Conservation (phyloP, 2,329 filamentous ascomycete genomes). For the Pseudogymnoascus sp. region DNA sequence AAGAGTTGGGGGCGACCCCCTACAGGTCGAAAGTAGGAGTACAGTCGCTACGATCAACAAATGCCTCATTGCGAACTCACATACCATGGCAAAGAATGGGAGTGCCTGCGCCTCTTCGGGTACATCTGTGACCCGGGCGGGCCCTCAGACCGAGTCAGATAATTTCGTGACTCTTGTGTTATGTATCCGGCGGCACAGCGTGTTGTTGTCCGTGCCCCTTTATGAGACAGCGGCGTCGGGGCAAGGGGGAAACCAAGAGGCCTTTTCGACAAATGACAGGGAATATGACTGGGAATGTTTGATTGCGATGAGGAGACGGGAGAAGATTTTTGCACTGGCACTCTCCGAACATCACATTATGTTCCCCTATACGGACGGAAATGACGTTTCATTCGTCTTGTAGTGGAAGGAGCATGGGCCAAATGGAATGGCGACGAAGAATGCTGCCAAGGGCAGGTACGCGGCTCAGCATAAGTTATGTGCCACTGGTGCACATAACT, state of each 20-base stretch:
- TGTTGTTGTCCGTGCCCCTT: constrained; percentile 7
- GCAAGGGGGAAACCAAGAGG: neutral
- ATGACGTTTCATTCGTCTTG: neutral
- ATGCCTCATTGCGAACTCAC: neutral
- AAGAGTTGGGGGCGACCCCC: constrained; percentile 6
- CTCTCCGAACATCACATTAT: neutral
- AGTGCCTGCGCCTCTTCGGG: constrained; percentile 2
- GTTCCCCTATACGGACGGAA: neutral
- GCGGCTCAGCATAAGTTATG: neutral
- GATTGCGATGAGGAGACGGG: neutral
- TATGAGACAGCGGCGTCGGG: constrained; percentile 2
- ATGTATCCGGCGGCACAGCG: constrained; percentile 6
- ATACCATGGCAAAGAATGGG: neutral
- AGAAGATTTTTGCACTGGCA: neutral
- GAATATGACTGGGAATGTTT: constrained; percentile 8
- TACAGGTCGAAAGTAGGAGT: neutral
- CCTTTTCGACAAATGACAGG: constrained; percentile 1
- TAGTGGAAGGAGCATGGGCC: constrained; percentile 3
- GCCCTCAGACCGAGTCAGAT: constrained; percentile 4
- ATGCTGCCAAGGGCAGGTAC: constrained; percentile 6
- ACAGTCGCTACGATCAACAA: neutral
- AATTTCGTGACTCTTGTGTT: neutral
- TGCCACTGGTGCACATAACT: neutral
- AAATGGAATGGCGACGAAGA: neutral
- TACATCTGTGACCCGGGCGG: neutral